Percentiles rank a stretch among this genome's conserved stretches.
Conservation (phyloP, 495 filamentous ascomycete genomes). For the Penicillium arizonense region DNA sequence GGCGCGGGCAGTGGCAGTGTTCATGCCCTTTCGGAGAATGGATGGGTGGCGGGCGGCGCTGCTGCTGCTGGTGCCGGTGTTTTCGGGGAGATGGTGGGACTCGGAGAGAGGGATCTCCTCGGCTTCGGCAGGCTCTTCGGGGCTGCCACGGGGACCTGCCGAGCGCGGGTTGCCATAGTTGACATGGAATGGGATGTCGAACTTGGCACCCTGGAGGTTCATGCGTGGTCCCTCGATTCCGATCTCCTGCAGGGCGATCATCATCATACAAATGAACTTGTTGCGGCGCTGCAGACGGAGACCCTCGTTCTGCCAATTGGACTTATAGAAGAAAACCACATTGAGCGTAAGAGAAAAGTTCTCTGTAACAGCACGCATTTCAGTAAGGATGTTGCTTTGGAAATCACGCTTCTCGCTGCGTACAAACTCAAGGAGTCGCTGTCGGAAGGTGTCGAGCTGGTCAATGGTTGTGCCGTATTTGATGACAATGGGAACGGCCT, state of each 20-base stretch:
- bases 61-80: conserved; percentile 23
- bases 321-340: conserved; percentile 97
- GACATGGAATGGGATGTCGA: conserved; percentile 60
- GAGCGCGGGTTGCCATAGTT: conserved; percentile 34
- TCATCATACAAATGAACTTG: conserved; percentile 91
- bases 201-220: conserved; percentile 65
- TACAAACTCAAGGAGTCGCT: conserved; percentile 83
- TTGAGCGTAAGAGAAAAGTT: conserved; percentile 79
- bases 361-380: conserved; percentile 67
- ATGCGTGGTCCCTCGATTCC: conserved; percentile 85
- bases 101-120: conserved; percentile 16
- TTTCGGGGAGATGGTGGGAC: conserved; percentile 24
- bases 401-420: conserved; percentile 87
- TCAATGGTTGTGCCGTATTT: conserved; percentile 88
- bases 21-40: conserved; percentile 52
- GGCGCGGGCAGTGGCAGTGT: conserved; percentile 41
- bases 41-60: conserved; percentile 41
- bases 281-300: conserved; percentile 87
- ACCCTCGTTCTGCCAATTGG: conserved; percentile 90
- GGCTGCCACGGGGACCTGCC: conserved; percentile 7
- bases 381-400: conserved; percentile 85
- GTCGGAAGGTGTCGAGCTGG: conserved; percentile 81
- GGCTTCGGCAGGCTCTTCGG: conserved; percentile 14
- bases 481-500: conserved; percentile 79
- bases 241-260: conserved; percentile 80